Conservation (phyloP, 2,329 filamentous ascomycete species). For the Macrophomina phaseolina region DNA sequence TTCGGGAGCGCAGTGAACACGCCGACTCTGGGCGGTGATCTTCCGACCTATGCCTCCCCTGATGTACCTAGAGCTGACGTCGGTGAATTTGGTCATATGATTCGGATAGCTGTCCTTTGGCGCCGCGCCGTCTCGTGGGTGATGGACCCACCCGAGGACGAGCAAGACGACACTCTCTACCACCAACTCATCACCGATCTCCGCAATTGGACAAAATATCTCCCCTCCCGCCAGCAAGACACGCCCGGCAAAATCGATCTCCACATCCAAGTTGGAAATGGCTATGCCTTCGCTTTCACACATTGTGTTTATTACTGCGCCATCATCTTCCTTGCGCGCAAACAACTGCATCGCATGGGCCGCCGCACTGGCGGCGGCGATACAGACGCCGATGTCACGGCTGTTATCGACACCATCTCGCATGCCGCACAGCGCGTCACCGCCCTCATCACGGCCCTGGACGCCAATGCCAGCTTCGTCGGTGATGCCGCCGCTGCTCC, state of each 20-base stretch:
- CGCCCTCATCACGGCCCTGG: constrained; percentile 8
- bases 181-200: neutral
- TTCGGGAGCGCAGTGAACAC: constrained; percentile 10
- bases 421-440: constrained; percentile 14
- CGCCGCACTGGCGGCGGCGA: constrained; percentile 5
- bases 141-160: constrained; percentile 14
- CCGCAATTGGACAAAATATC: neutral
- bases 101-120: constrained; percentile 13
- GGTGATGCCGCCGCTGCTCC: neutral
- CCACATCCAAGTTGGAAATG: constrained; percentile 23
- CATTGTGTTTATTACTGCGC: constrained; percentile 22
- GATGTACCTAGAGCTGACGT: constrained; percentile 3
- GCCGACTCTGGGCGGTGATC: neutral
- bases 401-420: constrained; percentile 3
- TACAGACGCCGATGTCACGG: neutral
- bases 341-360: constrained; percentile 23
- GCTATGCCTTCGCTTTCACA: constrained; percentile 21
- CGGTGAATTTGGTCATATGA: constrained; percentile 24
- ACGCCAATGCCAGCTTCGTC: constrained; percentile 9
- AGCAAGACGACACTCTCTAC: constrained; percentile 18
- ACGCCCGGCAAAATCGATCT: constrained; percentile 24
- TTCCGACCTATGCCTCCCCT: neutral
- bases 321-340: constrained; percentile 14
- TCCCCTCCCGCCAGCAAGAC: constrained; percentile 19
- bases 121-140: constrained; percentile 17